These are phyloP conservation scores for Calonectria multiphialidica DNA, from an alignment of 2,329 filamentous ascomycete species.

Conservation along the genomic window DNA sequence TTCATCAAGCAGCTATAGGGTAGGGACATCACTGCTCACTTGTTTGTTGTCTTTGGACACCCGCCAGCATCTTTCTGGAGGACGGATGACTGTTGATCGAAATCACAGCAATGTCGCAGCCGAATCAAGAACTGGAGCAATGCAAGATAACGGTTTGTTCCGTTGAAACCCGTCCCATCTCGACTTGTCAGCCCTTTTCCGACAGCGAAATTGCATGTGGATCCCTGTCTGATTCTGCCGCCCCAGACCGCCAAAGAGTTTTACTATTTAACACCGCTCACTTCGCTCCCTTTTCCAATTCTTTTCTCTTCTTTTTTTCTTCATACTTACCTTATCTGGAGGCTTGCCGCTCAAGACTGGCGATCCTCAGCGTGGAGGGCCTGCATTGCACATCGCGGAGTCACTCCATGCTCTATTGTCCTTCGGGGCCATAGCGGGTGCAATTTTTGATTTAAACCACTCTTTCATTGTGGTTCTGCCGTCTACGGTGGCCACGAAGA, in stretches of 20 bases:
- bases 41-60: too few species aligned
- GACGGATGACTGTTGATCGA: too few species aligned
- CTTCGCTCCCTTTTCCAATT: not conserved
- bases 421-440: constrained; percentile 66
- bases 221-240: not conserved
- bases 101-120: too few species aligned
- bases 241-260: not conserved
- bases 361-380: constrained; percentile 57
- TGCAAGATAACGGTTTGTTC: too few species aligned
- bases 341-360: constrained; percentile 59
- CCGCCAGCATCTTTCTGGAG: too few species aligned
- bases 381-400: constrained; percentile 69
- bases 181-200: not conserved
- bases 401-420: constrained; percentile 62
- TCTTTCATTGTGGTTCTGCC: constrained; percentile 56
- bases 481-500: not conserved
- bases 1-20: too few species aligned
- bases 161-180: too few species aligned
- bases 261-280: not conserved
- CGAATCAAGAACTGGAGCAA: too few species aligned
- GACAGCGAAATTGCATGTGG: not conserved
- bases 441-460: constrained; percentile 63
- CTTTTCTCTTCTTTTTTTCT: constrained; percentile 53
- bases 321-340: constrained; percentile 68
- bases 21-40: too few species aligned